Evolutionary conservation across 768 basidiomycete genomes (phyloP).

Genomic region (Mycena vulgaris): DNA sequence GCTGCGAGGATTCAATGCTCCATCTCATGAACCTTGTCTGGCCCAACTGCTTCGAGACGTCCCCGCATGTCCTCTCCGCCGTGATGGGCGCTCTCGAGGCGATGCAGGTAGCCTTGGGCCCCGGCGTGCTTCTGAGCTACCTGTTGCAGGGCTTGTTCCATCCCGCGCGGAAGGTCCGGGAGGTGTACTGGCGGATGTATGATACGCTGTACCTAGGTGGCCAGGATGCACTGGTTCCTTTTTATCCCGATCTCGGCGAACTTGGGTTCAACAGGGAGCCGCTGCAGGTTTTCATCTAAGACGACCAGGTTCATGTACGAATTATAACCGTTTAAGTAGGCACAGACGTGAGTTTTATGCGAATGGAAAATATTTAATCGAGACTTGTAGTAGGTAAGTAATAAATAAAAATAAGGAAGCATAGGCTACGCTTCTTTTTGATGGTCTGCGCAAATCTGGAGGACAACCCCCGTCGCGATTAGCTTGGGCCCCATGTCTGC

Average conservation of each 20-base stretch:
- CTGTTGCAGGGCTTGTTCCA: conserved; percentile 97
- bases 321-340: no score
- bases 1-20: conserved; percentile 97
- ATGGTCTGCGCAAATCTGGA: no score
- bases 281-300: conserved; percentile 84
- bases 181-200: conserved; percentile 98
- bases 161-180: conserved; percentile 95
- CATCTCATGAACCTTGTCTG: conserved; percentile 98
- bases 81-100: conserved; percentile 98
- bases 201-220: conserved; percentile 94
- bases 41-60: conserved; percentile 99
- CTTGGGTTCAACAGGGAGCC: conserved; percentile 90
- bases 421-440: no score
- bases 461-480: no score
- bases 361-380: no score
- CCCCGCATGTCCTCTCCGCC: conserved; percentile 96
- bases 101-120: conserved; percentile 97
- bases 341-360: no score
- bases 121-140: conserved; percentile 93
- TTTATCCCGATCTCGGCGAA: conserved; percentile 93
- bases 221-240: conserved; percentile 92
- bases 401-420: no score
- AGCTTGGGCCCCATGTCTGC: background rate
- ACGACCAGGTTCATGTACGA: conserved; percentile 28
- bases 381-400: no score